A percentile compares a stretch with the other conserved stretches of the same genome.
phyloP scores from a whole-genome alignment of 768 basidiomycete species.

The Rhizopogon roseolus region DNA sequence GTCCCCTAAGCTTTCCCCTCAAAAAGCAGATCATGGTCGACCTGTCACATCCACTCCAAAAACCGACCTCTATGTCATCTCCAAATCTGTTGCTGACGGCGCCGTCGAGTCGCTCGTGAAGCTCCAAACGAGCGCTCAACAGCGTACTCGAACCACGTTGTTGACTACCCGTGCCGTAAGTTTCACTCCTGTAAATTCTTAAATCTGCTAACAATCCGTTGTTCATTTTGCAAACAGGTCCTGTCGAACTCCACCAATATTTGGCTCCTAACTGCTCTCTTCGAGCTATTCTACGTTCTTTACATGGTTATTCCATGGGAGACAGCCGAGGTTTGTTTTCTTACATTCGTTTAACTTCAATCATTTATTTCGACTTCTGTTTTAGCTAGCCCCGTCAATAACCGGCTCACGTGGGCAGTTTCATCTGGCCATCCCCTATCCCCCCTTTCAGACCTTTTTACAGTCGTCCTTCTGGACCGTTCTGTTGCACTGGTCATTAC shows the following conservation, averaged over 20 bases:
- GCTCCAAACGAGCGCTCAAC: slow-evolving; percentile 13
- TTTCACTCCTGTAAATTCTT: background rate
- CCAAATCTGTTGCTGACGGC: slow-evolving; percentile 14
- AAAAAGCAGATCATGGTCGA: slow-evolving; percentile 4
- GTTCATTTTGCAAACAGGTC: slow-evolving; percentile 29
- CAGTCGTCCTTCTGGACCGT: slow-evolving; percentile 47
- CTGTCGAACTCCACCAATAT: slow-evolving; percentile 66
- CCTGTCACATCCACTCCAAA: slow-evolving; percentile 22
- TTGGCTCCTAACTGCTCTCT: slow-evolving; percentile 46
- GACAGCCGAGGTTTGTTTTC: slow-evolving; percentile 32
- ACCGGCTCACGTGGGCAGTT: slow-evolving; percentile 3
- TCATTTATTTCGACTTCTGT: background rate
- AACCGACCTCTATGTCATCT: slow-evolving; percentile 19
- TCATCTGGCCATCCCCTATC: slow-evolving; percentile 37
- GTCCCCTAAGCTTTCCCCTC: slow-evolving; percentile 9
- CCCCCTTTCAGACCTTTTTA: slow-evolving; percentile 41
- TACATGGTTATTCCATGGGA: slow-evolving; percentile 52
- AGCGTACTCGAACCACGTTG: slow-evolving; percentile 15
- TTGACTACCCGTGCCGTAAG: slow-evolving; percentile 24
- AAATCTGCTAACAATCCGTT: slow-evolving; percentile 1
- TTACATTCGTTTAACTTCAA: background rate
- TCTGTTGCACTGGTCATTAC: slow-evolving; percentile 59
- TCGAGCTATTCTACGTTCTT: slow-evolving; percentile 53
- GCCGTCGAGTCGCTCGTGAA: slow-evolving; percentile 16
- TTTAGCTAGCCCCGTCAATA: background rate